Base-by-base conservation (phyloP, 805 yeast genomes). In the Saturnispora zaruensis region DNA sequence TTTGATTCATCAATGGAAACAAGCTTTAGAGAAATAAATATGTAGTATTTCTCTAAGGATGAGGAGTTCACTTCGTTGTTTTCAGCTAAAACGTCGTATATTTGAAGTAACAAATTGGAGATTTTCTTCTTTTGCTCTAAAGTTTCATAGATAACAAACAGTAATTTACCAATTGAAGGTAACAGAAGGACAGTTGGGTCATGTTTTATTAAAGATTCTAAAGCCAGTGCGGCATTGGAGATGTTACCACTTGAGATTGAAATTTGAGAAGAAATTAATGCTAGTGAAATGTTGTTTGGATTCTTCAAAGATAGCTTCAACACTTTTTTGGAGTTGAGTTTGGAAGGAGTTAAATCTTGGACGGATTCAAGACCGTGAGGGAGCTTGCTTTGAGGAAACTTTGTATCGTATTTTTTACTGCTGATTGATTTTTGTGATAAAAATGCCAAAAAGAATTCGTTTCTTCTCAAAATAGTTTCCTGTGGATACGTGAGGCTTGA, bases 81-180 rank as follows among this genome's bases (percentile, higher is more conserved):
- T 30, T 41, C 32, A 20, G 42, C 42, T 13, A 54, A 44, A 21
- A 60, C 51, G 14, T 56, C 52, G 51, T 62, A 59, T 18, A 73
- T 59, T 21, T 57, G 56, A 5, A 55, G 45, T 43, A 76, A 63
- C 18, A 75, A 57, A 2, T 58, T 59, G 2, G 53, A 48, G 23
- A 67, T 68, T 44, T 66, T 60, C 42, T 60, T 60, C 26, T 60
- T 61, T 43, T 75, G 66, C 41, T 75, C 73, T 41, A 72, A 62
- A 11, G 61, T 52, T 53, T 77, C 82, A 60, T 76, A 78, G 6
- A 82, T 58, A 13, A 77, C 68, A 8, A 75, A 67, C 26, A 81
- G 63, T 5, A 74, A 64, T 25, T 79, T 77, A 37, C 76, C 67
- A 42, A 83, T 60, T 4, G 78, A 77, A 3, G 86, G 82, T 4